A percentile compares a stretch with the other conserved stretches of the same genome.
phyloP scores from a whole-genome alignment of 2,329 filamentous ascomycete genomes.

The Dichotomopilus funicola region DNA sequence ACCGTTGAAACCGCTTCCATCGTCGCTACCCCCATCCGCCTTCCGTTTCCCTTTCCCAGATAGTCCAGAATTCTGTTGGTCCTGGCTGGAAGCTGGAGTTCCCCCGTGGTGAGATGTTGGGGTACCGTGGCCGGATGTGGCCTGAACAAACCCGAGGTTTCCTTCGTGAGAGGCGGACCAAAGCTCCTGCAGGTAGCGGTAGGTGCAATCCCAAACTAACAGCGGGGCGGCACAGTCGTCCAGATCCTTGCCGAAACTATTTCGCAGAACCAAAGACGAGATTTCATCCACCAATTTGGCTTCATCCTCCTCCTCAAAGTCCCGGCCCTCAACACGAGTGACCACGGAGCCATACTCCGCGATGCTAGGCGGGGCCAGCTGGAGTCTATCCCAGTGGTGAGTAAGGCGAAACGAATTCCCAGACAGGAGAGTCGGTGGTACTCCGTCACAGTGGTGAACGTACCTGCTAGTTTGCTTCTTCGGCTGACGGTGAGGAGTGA shows the following conservation, averaged over 20 bases:
- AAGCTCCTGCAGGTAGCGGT: conserved; percentile 22
- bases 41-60: conserved; percentile 22
- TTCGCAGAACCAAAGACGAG: conserved; percentile 21
- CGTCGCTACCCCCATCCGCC: conserved; percentile 22
- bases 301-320: conserved; percentile 11
- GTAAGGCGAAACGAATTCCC: background rate
- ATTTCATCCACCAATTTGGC: conserved; percentile 21
- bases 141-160: conserved; percentile 11
- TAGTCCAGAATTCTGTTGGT: conserved; percentile 9
- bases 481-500: conserved; percentile 2
- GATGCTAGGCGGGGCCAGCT: conserved; percentile 7
- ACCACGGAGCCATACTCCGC: background rate
- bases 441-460: background rate
- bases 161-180: conserved; percentile 16
- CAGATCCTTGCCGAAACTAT: conserved; percentile 22
- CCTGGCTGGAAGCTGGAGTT: conserved; percentile 6
- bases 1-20: conserved; percentile 16
- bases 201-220: conserved; percentile 22
- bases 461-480: conserved; percentile 12
- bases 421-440: background rate
- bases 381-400: conserved; percentile 5
- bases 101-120: conserved; percentile 14
- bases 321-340: conserved; percentile 7
- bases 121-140: conserved; percentile 14
- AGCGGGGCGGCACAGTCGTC: conserved; percentile 23